These are phyloP conservation scores for Penicillium paradoxum DNA, from an alignment of 495 filamentous ascomycete genomes.

Conservation along the genomic window DNA sequence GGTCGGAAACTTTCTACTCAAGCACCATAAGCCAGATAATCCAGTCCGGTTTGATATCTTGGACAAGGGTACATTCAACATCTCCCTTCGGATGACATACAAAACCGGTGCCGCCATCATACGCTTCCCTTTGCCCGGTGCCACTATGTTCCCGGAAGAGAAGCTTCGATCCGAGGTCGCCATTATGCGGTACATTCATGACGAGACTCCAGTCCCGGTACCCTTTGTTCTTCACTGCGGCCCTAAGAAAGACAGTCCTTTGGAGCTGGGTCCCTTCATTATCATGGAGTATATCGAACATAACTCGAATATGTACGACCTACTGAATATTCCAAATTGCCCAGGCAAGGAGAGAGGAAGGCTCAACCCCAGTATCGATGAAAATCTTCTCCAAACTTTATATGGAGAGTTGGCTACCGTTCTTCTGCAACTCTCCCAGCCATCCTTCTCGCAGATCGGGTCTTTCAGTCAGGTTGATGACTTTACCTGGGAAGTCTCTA, in stretches of 20 bases:
- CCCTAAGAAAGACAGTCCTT: conserved; percentile 14
- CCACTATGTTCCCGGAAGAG: conserved; percentile 29
- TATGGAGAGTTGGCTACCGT: conserved; percentile 32
- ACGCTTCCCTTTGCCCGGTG: conserved; percentile 11
- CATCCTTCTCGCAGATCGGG: conserved; percentile 31
- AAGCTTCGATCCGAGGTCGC: conserved; percentile 39
- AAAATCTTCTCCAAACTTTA: conserved; percentile 21
- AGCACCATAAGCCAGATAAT: neutral
- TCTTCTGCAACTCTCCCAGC: conserved; percentile 30
- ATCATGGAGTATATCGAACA: conserved; percentile 36
- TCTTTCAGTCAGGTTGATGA: conserved; percentile 26
- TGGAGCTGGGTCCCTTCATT: conserved; percentile 37
- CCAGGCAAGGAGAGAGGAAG: conserved; percentile 9
- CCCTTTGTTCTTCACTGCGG: conserved; percentile 35
- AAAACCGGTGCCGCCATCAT: conserved; percentile 6
- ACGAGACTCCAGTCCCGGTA: conserved; percentile 35
- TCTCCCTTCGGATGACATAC: conserved; percentile 11
- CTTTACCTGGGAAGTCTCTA: conserved; percentile 16
- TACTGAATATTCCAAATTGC: conserved; percentile 22
- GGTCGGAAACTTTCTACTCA: conserved; percentile 11
- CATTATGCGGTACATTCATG: conserved; percentile 36
- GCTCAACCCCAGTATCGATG: conserved; percentile 29
- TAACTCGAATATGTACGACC: conserved; percentile 20
- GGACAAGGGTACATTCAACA: conserved; percentile 13
- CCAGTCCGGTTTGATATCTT: conserved; percentile 8